These are phyloP conservation scores for Xylaria sp. DNA, from an alignment of 2,329 filamentous ascomycete genomes.

Conservation along the genomic window DNA sequence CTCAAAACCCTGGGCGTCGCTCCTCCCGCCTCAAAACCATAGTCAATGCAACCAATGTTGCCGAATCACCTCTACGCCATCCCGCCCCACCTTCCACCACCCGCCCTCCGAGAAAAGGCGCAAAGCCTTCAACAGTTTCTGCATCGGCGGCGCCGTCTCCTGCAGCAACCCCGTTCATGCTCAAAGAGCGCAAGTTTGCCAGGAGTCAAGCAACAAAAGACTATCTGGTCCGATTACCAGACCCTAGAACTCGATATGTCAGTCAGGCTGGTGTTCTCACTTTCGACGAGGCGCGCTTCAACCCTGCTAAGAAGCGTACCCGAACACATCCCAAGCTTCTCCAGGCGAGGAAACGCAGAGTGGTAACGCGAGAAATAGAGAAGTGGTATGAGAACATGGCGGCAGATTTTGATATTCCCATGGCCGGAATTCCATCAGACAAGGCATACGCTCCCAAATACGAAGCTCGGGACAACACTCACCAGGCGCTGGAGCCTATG, in stretches of 20 bases:
- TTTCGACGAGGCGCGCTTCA: neutral
- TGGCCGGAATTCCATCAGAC: slow-evolving; percentile 25
- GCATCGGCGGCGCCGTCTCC: neutral
- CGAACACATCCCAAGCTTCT: neutral
- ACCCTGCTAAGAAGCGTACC: neutral
- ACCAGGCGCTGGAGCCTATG: neutral
- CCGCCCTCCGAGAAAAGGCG: too few species aligned
- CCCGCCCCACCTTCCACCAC: too few species aligned
- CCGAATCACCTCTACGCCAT: too few species aligned
- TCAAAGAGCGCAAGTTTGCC: neutral
- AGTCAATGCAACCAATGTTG: too few species aligned
- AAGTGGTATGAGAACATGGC: slow-evolving; percentile 14
- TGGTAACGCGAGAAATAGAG: neutral
- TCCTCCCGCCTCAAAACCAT: too few species aligned
- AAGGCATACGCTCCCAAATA: slow-evolving; percentile 17
- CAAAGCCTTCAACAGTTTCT: neutral
- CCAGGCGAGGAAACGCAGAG: neutral
- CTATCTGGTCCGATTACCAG: neutral
- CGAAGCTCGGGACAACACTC: neutral
- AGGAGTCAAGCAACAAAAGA: neutral
- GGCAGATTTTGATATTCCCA: slow-evolving; percentile 1
- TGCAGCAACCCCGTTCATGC: neutral
- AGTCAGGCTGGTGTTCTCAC: neutral
- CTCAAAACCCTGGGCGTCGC: too few species aligned
- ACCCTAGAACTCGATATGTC: neutral